Percentiles rank a stretch among this genome's conserved stretches.
Evolutionary conservation across 2,329 filamentous ascomycete genomes (phyloP).

Genomic region (Zymoseptoria passerinii): DNA sequence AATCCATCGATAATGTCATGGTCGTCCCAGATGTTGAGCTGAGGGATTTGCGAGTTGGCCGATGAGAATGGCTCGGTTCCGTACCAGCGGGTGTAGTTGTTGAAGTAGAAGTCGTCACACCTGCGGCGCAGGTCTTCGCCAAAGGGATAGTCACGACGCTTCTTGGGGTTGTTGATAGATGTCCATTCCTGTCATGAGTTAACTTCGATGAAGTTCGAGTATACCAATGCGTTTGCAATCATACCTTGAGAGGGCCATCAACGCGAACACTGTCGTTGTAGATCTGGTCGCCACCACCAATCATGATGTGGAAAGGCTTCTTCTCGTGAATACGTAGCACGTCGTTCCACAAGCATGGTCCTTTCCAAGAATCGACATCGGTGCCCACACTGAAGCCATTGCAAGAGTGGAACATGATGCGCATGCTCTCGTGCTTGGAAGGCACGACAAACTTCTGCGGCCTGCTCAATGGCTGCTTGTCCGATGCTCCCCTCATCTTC

Average conservation of each 20-base stretch:
- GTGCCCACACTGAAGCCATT: slow-evolving; percentile 61
- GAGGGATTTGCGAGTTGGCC: slow-evolving; percentile 54
- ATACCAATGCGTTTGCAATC: neutral
- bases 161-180: slow-evolving; percentile 51
- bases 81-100: slow-evolving; percentile 60
- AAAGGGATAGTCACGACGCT: slow-evolving; percentile 53
- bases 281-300: slow-evolving; percentile 86
- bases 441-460: slow-evolving; percentile 50
- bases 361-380: slow-evolving; percentile 54
- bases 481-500: slow-evolving; percentile 42
- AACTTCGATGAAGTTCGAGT: neutral
- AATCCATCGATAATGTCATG: slow-evolving; percentile 60
- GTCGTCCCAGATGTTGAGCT: slow-evolving; percentile 60
- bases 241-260: slow-evolving; percentile 56
- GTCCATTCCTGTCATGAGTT: slow-evolving; percentile 47
- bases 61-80: slow-evolving; percentile 54
- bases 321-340: slow-evolving; percentile 52
- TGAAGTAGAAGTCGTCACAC: slow-evolving; percentile 55
- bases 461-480: slow-evolving; percentile 16
- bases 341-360: slow-evolving; percentile 54
- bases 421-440: slow-evolving; percentile 54
- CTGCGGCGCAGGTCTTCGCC: slow-evolving; percentile 53
- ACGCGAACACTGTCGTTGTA: slow-evolving; percentile 75
- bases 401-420: slow-evolving; percentile 62
- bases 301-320: slow-evolving; percentile 59